Evolutionary conservation across 345 rosid genomes (phyloP).

Genomic region (Eucalyptus pauciflora): DNA sequence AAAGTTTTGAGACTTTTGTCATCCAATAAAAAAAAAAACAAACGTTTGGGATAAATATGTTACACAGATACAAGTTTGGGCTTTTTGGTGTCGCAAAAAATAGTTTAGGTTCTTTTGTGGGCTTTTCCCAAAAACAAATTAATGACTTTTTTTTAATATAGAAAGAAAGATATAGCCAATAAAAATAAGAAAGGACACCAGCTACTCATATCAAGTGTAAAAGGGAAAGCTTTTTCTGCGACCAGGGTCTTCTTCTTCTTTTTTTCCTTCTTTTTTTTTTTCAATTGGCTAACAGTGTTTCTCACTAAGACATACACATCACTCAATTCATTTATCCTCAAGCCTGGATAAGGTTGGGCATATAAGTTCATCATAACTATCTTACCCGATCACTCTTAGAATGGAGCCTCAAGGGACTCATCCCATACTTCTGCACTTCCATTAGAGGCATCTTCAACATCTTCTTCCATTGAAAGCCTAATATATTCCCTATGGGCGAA

Average conservation of each 20-base stretch:
- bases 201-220: background rate
- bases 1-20: too few species aligned
- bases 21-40: too few species aligned
- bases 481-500: constrained; percentile 10
- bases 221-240: background rate
- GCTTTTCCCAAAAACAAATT: background rate
- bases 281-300: background rate
- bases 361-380: background rate
- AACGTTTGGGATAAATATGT: too few species aligned
- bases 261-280: background rate
- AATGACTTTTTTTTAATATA: background rate
- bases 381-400: constrained; percentile 1
- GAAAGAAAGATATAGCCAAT: background rate
- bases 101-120: too few species aligned
- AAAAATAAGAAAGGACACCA: background rate
- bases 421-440: constrained; percentile 18
- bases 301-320: background rate
- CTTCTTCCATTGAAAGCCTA: constrained; percentile 13
- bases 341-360: background rate
- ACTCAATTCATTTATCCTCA: background rate
- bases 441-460: constrained; percentile 12
- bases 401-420: constrained; percentile 12
- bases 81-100: too few species aligned
- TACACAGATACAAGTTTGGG: too few species aligned
- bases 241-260: background rate